phyloP scores from a whole-genome alignment of 768 basidiomycete species.

The Podaxis mareebaensis region DNA sequence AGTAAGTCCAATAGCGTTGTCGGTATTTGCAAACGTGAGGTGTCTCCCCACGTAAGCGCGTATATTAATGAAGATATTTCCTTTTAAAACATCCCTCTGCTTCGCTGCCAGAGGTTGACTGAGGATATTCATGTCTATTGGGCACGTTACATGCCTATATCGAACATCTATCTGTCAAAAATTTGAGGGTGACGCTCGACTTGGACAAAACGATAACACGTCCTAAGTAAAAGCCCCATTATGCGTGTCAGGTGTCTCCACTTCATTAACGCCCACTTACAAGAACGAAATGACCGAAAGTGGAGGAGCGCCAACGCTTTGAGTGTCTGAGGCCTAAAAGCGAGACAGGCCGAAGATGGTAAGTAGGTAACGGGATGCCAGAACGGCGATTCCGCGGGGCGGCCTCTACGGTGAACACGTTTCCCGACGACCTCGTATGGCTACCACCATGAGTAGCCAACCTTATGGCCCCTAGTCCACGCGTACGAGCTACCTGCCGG shows the following conservation, averaged over 20 bases:
- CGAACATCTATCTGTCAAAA: slow-evolving; percentile 1
- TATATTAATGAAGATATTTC: slow-evolving; percentile 9
- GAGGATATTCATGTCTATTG: not conserved
- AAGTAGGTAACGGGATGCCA: no score
- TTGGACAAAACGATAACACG: not conserved
- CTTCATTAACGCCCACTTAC: not conserved
- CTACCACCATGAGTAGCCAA: not conserved
- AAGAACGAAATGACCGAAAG: not conserved
- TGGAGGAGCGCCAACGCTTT: not conserved
- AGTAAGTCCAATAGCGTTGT: not conserved
- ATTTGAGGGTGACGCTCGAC: not conserved
- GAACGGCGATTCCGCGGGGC: slow-evolving; percentile 4
- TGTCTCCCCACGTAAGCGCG: slow-evolving; percentile 1
- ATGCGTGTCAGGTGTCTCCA: not conserved
- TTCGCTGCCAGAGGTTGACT: not conserved
- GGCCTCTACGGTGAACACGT: not conserved
- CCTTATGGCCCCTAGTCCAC: not conserved
- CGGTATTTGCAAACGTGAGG: slow-evolving; percentile 6
- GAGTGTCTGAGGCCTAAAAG: not conserved
- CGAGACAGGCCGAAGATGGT: not conserved
- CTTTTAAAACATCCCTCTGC: not conserved
- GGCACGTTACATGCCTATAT: slow-evolving; percentile 6
- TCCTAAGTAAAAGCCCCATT: not conserved
- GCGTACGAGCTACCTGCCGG: not conserved
- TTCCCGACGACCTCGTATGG: not conserved